Evolutionary conservation across 306 rosid genomes (phyloP), one percentile per base, ranked within the genome.

Genomic region (Vigna trinervia): DNA sequence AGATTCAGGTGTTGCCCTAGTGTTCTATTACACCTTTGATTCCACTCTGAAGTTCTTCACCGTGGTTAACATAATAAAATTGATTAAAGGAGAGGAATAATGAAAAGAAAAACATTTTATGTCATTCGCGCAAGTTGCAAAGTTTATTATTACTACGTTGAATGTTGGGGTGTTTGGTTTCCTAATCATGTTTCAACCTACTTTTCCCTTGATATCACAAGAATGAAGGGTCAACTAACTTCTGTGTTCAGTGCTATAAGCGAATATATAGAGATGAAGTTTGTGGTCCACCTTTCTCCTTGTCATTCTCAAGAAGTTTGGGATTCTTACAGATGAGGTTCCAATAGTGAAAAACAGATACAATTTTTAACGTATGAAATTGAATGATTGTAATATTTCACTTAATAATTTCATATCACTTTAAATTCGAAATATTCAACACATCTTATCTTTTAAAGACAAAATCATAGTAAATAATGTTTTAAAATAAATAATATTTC

Each of bases 251-350:
- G 47, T 14, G 69, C 13, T 34, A 32, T 34, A 62, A 30, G 32
- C 28, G 8, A 50, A 12, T 46, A 47, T 8, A 13, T n/a, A 8
- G 53, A 56, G 52, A 39, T 72, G 53, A 75, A 74, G 69, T 5
- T 26, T 12, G 43, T 58, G 86, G 81, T 75, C 84, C 81, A 73
- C 79, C 86, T 17, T 67, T 63, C 46, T 58, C 78, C 45, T 83
- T 78, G 89, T 86, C 89, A 76, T 69, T 84, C 71, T 84, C 89
- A 75, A 60, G 12, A 19, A 56, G 65, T 60, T 41, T 59, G 70
- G 6, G 34, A 69, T 56, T 45, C 22, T 76, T 70, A 30, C 74
- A 84, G 57, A 72, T 69, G 78, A 76, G 81, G 50, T 12, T 60
- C 30, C 6, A 75, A 34, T 67, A 20, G 75, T 62, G 74, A 77